Evolutionary conservation across 2,329 filamentous ascomycete genomes (phyloP), one percentile per base, ranked within the genome.

Genomic region (Bimuria novae-zelandiae): DNA sequence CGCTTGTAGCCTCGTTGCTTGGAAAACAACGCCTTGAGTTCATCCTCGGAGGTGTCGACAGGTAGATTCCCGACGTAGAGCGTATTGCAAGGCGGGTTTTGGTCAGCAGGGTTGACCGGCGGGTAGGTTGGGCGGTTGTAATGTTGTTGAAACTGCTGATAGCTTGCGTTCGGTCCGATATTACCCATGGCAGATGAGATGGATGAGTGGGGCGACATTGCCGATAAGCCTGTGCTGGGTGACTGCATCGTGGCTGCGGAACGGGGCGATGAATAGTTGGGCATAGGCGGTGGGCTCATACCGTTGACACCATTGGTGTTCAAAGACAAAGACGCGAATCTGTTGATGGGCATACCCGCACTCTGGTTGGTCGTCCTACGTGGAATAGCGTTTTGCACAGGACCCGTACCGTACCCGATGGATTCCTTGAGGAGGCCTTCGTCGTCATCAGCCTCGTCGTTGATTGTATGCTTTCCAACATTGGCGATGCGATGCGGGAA

Each of bases 61-160:
- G 93, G 94, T 37, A 99, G 79, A 67, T 99, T 97, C n/a, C 94
- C 93, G 17, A 99, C 93, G 68, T 99, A 97, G 6, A 99, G 81
- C 0, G 94, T 99, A 70, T 99, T 97, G 82, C 94, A 97, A 0
- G 94, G 94, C 1, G 93, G 93, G 64, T 97, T 97, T 74, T 97
- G 90, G 68, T 99, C 93, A 11, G 93, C 92, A 0, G 92, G 93
- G 62, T 97, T 97, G 55, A 90, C 89, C 0, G 92, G 89, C 12
- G 93, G 93, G 57, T 91, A 89, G 55, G 87, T 88, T 57, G 85
- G 84, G 65, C 80, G 82, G 58, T 77, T 80, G 61, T 83, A 89
- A 54, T 84, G 80, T 60, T 81, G 77, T 49, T 77, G 80, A 32
- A 79, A 79, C 59, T 84, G 79, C 59, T 82, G 82, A 64, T 82